phyloP scores from a whole-genome alignment of 108 stramenopile species.

The Cyclotella baltica region DNA sequence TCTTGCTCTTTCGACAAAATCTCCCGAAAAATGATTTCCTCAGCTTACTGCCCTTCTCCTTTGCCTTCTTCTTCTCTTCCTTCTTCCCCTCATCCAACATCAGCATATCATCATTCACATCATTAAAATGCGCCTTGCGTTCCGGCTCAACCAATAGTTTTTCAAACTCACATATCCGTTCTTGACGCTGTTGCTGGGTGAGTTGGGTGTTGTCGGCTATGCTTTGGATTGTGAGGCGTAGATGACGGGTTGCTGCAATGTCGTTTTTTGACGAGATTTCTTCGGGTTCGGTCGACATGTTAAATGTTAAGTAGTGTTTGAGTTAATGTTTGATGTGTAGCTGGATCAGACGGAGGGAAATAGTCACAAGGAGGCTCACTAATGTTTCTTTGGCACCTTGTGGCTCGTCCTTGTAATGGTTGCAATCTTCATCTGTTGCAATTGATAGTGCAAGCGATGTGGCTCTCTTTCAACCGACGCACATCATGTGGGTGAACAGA shows the following conservation, averaged over 20 bases:
- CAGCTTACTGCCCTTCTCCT: not conserved
- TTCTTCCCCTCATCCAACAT: not conserved
- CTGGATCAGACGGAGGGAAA: no score
- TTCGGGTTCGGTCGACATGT: not conserved
- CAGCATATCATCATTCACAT: constrained; percentile 6
- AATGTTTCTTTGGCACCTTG: no score
- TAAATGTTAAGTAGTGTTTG: no score
- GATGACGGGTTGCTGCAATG: constrained; percentile 43
- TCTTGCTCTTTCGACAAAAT: constrained; percentile 1
- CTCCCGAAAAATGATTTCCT: not conserved
- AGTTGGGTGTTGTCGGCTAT: constrained; percentile 22
- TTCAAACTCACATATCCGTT: constrained; percentile 23
- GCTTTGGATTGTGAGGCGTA: constrained; percentile 34
- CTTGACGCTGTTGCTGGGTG: constrained; percentile 8
- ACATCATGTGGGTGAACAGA: no score
- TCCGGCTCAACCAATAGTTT: constrained; percentile 15
- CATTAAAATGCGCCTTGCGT: constrained; percentile 25
- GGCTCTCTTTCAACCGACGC: no score
- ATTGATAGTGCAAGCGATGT: no score
- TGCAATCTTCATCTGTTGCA: no score
- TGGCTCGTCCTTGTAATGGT: no score
- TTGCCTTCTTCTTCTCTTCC: not conserved
- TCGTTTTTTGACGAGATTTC: constrained; percentile 16
- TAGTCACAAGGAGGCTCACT: no score
- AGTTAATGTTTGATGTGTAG: no score